Evolutionary conservation across 768 basidiomycete species (phyloP).

Genomic region (Mycena albidolilacea): DNA sequence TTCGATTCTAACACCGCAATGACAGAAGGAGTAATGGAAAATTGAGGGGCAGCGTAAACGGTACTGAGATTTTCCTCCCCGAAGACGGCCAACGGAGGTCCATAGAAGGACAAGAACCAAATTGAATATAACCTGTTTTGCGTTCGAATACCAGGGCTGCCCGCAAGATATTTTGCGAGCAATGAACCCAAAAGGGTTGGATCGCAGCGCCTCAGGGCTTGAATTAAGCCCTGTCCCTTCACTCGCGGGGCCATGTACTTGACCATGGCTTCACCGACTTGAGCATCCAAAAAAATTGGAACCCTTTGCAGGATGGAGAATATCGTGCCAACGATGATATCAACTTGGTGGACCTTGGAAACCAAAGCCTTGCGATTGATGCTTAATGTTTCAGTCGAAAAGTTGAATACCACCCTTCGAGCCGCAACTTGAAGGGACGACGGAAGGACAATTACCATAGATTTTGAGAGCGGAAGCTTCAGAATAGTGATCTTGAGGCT

Average conservation of each 20-base stretch:
- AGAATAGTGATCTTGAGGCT: constrained; percentile 2
- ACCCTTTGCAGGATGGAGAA: background rate
- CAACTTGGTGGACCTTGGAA: background rate
- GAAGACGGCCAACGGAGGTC: background rate
- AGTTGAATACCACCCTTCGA: too few species aligned
- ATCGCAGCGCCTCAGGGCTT: background rate
- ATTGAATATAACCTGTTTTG: background rate
- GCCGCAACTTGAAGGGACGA: too few species aligned
- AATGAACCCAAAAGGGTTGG: background rate
- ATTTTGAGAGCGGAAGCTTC: background rate
- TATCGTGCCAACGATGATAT: background rate
- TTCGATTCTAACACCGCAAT: background rate
- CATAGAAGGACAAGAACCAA: background rate
- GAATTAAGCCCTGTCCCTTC: background rate
- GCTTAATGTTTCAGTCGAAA: too few species aligned
- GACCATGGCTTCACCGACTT: background rate
- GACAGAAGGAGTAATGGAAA: background rate
- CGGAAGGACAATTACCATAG: background rate
- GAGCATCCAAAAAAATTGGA: background rate
- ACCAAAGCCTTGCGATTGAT: too few species aligned
- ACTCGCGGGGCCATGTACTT: background rate
- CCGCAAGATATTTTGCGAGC: background rate
- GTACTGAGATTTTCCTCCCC: background rate
- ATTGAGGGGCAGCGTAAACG: background rate
- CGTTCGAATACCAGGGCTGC: background rate